Conservation (phyloP, 345 rosid species). For the Heritiera littoralis region DNA sequence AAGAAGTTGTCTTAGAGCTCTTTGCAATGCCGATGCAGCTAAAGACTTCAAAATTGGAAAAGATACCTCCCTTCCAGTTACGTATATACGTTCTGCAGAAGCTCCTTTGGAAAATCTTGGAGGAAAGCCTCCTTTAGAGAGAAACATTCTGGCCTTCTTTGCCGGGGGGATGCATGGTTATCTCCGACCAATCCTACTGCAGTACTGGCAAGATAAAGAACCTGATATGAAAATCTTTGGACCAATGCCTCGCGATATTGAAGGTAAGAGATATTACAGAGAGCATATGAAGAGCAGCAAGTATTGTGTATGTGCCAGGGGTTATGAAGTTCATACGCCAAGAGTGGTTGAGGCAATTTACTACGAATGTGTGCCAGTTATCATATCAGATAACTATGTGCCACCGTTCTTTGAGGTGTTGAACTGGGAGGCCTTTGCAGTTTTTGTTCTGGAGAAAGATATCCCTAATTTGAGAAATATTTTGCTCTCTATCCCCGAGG, state of each 20-base stretch:
- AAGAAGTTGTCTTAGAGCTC: slow-evolving; percentile 63
- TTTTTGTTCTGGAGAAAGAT: slow-evolving; percentile 77
- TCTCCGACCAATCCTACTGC: slow-evolving; percentile 63
- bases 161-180: slow-evolving; percentile 91
- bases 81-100: slow-evolving; percentile 62
- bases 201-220: slow-evolving; percentile 70
- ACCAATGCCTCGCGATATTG: slow-evolving; percentile 61
- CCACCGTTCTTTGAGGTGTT: slow-evolving; percentile 85
- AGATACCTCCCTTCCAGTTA: slow-evolving; percentile 73
- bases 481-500: slow-evolving; percentile 59
- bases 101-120: slow-evolving; percentile 61
- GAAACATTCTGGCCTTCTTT: slow-evolving; percentile 75
- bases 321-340: slow-evolving; percentile 86
- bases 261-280: slow-evolving; percentile 59
- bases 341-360: slow-evolving; percentile 76
- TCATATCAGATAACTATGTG: slow-evolving; percentile 86
- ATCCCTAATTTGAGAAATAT: slow-evolving; percentile 65
- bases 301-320: slow-evolving; percentile 89
- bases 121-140: slow-evolving; percentile 63
- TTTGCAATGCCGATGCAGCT: slow-evolving; percentile 77
- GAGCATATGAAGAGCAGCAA: slow-evolving; percentile 87
- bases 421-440: slow-evolving; percentile 76
- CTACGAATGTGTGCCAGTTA: slow-evolving; percentile 81
- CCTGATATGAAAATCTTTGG: slow-evolving; percentile 82
- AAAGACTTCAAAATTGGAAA: slow-evolving; percentile 70